Percentiles rank a stretch among this genome's conserved stretches.
Conservation (phyloP, 2,329 filamentous ascomycete genomes). For the Nigrograna mackinnonii region DNA sequence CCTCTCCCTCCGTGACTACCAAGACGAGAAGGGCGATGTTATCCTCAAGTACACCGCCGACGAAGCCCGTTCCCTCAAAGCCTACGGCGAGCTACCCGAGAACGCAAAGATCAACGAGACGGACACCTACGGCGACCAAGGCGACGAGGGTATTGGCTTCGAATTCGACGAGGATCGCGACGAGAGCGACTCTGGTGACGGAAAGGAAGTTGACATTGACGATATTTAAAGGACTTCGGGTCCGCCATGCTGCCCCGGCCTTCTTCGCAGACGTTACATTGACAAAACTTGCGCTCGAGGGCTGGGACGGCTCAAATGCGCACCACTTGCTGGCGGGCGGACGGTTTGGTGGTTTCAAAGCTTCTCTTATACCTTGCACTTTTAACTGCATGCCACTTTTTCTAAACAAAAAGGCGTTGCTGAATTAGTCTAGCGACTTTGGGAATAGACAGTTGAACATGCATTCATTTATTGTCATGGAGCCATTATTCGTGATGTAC, state of each 20-base stretch:
- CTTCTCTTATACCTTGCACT: no score
- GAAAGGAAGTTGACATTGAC: conserved; percentile 90
- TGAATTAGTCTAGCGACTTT: no score
- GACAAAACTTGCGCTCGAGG: conserved; percentile 1
- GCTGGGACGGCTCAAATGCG: conserved; percentile 41
- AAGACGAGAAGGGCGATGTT: conserved; percentile 91
- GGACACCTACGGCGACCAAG: conserved; percentile 88
- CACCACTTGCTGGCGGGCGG: conserved; percentile 43
- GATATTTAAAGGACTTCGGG: conserved; percentile 67
- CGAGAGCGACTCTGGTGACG: conserved; percentile 61
- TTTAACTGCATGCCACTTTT: no score
- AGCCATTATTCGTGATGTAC: no score
- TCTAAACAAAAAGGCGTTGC: no score
- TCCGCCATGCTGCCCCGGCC: conserved; percentile 43
- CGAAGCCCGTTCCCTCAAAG: conserved; percentile 92
- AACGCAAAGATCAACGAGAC: conserved; percentile 99
- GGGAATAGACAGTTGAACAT: no score
- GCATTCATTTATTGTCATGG: no score
- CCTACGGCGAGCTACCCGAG: conserved; percentile 96
- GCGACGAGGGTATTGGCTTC: conserved; percentile 92
- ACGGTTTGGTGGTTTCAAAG: conserved; percentile 22
- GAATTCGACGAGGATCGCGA: conserved; percentile 88
- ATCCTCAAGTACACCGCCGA: conserved; percentile 86
- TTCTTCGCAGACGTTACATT: conserved; percentile 7
- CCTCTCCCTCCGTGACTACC: conserved; percentile 81